Conservation (phyloP, 108 stramenopile species). For the Cyclotella baltica region DNA sequence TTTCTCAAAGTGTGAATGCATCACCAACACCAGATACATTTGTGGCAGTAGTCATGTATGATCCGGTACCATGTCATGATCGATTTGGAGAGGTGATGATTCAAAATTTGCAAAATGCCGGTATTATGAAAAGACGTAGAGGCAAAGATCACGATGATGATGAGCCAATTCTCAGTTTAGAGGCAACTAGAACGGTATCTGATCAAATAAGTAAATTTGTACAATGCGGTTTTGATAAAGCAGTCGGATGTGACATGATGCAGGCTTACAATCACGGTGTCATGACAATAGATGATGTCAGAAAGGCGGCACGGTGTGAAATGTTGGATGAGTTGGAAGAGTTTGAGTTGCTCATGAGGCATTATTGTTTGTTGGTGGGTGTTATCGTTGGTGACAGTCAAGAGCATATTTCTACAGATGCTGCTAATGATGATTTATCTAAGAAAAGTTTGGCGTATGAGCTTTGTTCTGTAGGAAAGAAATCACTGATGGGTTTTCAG, state of each 20-base stretch:
- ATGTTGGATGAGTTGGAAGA: conserved; percentile 91
- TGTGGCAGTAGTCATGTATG: conserved; percentile 61
- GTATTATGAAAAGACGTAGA: conserved; percentile 35
- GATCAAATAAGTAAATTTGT: conserved; percentile 62
- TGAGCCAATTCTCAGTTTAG: conserved; percentile 49
- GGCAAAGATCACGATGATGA: conserved; percentile 21
- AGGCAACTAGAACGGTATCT: conserved; percentile 61
- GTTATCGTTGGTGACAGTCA: not conserved
- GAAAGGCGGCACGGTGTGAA: conserved; percentile 70
- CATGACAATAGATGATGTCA: conserved; percentile 62
- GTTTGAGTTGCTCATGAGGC: conserved; percentile 81
- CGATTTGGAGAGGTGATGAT: conserved; percentile 84
- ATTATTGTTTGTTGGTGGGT: conserved; percentile 78
- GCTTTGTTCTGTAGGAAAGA: conserved; percentile 33
- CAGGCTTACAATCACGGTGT: conserved; percentile 74
- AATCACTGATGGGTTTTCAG: conserved; percentile 49
- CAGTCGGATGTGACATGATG: conserved; percentile 84
- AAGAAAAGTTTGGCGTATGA: conserved; percentile 17
- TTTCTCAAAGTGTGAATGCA: conserved; percentile 14
- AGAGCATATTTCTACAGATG: not conserved
- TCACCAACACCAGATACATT: conserved; percentile 30
- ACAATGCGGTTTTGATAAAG: conserved; percentile 59
- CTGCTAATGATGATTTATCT: not conserved
- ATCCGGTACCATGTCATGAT: conserved; percentile 74
- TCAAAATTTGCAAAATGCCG: conserved; percentile 66